A percentile compares a stretch with the other conserved stretches of the same genome.
phyloP scores from a whole-genome alignment of 2,329 filamentous ascomycete genomes.

The Pseudogymnoascus sp. region DNA sequence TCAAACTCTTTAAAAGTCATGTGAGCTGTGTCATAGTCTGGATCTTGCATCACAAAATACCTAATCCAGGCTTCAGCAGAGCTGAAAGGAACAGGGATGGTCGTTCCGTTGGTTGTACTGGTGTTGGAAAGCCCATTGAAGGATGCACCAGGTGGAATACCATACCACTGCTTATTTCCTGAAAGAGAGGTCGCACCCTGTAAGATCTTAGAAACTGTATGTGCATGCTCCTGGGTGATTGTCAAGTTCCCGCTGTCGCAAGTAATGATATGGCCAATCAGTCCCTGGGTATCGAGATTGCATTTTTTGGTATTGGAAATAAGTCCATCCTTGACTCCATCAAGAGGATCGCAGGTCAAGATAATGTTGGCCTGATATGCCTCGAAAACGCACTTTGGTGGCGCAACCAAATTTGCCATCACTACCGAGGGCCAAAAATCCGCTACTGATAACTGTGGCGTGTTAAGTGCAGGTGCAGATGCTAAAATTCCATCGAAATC shows the following conservation, averaged over 20 bases:
- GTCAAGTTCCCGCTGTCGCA: background rate
- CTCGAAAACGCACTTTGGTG: background rate
- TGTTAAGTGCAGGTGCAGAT: background rate
- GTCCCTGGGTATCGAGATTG: background rate
- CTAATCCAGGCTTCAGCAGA: background rate
- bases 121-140: slow-evolving; percentile 7
- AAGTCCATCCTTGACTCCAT: background rate
- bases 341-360: background rate
- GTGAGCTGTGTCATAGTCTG: slow-evolving; percentile 21
- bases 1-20: slow-evolving; percentile 27
- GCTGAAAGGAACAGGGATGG: background rate
- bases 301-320: background rate
- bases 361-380: background rate
- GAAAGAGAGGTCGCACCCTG: background rate
- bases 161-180: background rate
- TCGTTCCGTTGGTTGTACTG: background rate
- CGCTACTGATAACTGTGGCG: background rate
- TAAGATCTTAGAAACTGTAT: background rate
- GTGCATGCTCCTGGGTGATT: background rate
- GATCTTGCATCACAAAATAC: background rate
- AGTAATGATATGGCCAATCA: background rate
- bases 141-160: background rate
- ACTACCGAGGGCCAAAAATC: background rate
- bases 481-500: slow-evolving; percentile 6
- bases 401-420: background rate